These are phyloP conservation scores for Canavalia gladiata DNA, from an alignment of 306 rosid genomes.

Conservation along the genomic window DNA sequence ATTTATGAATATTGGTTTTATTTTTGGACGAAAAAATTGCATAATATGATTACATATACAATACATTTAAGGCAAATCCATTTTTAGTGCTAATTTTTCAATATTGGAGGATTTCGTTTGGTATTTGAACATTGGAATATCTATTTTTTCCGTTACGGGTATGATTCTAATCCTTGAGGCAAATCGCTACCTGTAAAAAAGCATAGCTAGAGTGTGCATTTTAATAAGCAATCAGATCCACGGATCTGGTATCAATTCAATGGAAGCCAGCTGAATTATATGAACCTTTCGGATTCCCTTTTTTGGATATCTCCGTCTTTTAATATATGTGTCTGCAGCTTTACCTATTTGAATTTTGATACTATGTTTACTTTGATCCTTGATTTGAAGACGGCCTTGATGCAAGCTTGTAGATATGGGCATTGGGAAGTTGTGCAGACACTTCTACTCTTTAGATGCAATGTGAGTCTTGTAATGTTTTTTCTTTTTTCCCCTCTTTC, in stretches of 20 bases:
- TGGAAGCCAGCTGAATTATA: conserved; percentile 5
- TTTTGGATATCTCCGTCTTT: conserved; percentile 10
- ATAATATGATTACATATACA: background rate
- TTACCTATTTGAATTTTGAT: conserved; percentile 36
- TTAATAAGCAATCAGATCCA: conserved; percentile 6
- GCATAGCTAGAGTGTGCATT: conserved; percentile 26
- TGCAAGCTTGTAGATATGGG: conserved; percentile 98
- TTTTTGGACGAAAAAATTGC: background rate
- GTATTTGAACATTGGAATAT: conserved; percentile 12
- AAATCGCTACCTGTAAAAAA: conserved; percentile 22
- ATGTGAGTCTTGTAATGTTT: conserved; percentile 60
- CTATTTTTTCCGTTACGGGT: conserved; percentile 20
- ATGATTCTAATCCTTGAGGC: conserved; percentile 6
- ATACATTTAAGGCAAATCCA: too few relatives aligned
- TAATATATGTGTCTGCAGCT: background rate
- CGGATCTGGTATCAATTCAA: conserved; percentile 44
- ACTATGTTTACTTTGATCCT: conserved; percentile 51
- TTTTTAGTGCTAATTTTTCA: conserved; percentile 25
- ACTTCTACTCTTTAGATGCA: conserved; percentile 85
- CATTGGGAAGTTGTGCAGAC: conserved; percentile 96
- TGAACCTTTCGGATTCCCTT: background rate
- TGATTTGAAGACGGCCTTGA: conserved; percentile 94
- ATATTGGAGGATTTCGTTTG: conserved; percentile 1
- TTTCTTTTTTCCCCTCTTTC: background rate
- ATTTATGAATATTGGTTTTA: conserved; percentile 24